Conservation (phyloP, 2,329 filamentous ascomycete genomes). For the Sporothrix inflata region DNA sequence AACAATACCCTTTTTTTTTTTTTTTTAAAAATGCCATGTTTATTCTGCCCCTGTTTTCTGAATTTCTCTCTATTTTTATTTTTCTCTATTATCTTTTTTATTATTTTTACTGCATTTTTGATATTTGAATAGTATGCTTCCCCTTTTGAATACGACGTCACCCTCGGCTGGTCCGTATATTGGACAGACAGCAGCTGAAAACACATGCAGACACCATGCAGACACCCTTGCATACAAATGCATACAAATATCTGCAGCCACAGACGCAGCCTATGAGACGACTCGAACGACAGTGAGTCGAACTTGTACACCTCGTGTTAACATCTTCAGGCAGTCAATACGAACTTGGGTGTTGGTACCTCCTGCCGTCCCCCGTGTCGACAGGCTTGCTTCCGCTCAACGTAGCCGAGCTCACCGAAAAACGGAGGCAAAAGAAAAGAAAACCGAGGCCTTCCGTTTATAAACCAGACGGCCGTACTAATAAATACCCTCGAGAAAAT, state of each 20-base stretch:
- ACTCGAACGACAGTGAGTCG: neutral
- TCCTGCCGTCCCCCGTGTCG: neutral
- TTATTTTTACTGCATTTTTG: no score
- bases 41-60: no score
- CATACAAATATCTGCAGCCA: slow-evolving; percentile 1
- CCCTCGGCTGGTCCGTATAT: neutral
- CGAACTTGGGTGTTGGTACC: neutral
- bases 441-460: no score
- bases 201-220: neutral
- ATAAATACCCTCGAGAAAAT: no score
- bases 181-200: slow-evolving; percentile 4
- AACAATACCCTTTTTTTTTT: no score
- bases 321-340: neutral
- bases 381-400: neutral
- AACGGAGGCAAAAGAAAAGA: neutral
- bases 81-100: neutral
- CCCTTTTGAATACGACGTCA: neutral
- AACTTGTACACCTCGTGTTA: neutral
- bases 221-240: neutral
- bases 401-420: neutral
- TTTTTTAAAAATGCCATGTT: no score
- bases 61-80: neutral
- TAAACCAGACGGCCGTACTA: no score
- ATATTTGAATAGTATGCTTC: no score
- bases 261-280: neutral